These are phyloP conservation scores for Eimeria acervulina DNA, from an alignment of 169 alveolate genomes.

Conservation along the genomic window DNA sequence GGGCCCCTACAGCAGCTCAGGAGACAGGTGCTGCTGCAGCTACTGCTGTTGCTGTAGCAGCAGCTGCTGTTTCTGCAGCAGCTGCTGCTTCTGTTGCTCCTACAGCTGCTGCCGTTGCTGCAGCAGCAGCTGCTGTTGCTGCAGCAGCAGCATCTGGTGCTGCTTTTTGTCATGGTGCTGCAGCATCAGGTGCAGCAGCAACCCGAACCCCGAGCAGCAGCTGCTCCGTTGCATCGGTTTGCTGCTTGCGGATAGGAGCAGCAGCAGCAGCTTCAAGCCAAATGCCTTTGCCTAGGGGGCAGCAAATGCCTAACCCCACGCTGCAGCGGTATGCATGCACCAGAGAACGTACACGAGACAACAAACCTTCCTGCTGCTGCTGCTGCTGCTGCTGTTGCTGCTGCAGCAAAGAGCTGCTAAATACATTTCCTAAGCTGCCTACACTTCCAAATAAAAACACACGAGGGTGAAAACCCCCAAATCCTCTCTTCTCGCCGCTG, in stretches of 20 bases:
- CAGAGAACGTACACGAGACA: not conserved
- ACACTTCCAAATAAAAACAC: not conserved
- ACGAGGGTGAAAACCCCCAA: slow-evolving; percentile 25
- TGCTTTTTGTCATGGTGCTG: no score
- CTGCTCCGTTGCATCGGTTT: not conserved
- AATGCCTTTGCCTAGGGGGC: not conserved
- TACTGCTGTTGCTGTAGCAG: no score
- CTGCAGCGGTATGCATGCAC: slow-evolving; percentile 15
- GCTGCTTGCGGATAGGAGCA: not conserved
- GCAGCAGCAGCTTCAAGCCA: not conserved
- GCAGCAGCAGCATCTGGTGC: no score
- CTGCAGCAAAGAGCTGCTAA: not conserved
- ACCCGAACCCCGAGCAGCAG: not conserved
- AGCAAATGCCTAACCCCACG: not conserved
- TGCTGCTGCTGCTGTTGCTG: not conserved
- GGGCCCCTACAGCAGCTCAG: no score
- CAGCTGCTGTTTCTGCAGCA: no score
- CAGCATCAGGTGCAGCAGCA: no score
- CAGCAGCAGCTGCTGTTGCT: no score
- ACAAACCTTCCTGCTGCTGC: slow-evolving; percentile 1
- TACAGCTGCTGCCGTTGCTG: no score
- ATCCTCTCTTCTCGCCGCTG: not conserved
- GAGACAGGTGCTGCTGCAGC: no score
- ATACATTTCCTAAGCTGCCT: not conserved
- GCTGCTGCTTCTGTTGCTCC: no score